A percentile compares a stretch with the other conserved stretches of the same genome.
Evolutionary conservation across 2,329 filamentous ascomycete genomes (phyloP).

Genomic region (Colletotrichum incanum): DNA sequence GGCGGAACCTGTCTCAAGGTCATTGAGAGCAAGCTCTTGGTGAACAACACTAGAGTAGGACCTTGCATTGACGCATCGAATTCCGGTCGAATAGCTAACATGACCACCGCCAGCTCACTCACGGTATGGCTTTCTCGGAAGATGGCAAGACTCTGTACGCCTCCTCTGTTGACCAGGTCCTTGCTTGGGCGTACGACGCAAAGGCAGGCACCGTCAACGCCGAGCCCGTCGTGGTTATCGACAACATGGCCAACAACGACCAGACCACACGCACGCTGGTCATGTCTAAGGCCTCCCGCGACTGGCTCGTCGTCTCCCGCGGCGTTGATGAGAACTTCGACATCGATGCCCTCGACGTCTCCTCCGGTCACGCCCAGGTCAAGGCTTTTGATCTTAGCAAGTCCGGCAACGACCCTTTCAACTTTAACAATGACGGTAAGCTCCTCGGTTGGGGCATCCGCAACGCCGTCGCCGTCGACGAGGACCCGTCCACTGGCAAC

Average conservation of each 20-base stretch:
- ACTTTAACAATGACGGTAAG: conserved; percentile 65
- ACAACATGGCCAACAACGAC: conserved; percentile 64
- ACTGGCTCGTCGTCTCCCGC: conserved; percentile 75
- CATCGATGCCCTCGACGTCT: conserved; percentile 62
- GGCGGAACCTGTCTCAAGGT: conserved; percentile 60
- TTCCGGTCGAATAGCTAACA: conserved; percentile 10
- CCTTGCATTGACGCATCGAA: background rate
- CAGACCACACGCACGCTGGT: conserved; percentile 79
- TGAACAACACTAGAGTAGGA: conserved; percentile 56
- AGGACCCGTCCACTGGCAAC: conserved; percentile 68
- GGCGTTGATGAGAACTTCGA: conserved; percentile 78
- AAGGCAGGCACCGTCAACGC: conserved; percentile 59
- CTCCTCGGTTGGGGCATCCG: conserved; percentile 78
- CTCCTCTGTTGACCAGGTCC: conserved; percentile 73
- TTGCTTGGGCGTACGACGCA: conserved; percentile 77
- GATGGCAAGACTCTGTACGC: conserved; percentile 70
- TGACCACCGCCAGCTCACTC: conserved; percentile 62
- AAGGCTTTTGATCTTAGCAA: conserved; percentile 68
- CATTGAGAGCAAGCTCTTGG: conserved; percentile 50
- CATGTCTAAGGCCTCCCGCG: conserved; percentile 68
- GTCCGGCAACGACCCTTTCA: conserved; percentile 51
- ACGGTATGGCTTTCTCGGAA: conserved; percentile 68
- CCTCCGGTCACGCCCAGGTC: conserved; percentile 76
- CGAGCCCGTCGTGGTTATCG: conserved; percentile 69
- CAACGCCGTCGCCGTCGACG: conserved; percentile 81